Conservation (phyloP, 2,329 filamentous ascomycete genomes). For the Xylaria sp. region DNA sequence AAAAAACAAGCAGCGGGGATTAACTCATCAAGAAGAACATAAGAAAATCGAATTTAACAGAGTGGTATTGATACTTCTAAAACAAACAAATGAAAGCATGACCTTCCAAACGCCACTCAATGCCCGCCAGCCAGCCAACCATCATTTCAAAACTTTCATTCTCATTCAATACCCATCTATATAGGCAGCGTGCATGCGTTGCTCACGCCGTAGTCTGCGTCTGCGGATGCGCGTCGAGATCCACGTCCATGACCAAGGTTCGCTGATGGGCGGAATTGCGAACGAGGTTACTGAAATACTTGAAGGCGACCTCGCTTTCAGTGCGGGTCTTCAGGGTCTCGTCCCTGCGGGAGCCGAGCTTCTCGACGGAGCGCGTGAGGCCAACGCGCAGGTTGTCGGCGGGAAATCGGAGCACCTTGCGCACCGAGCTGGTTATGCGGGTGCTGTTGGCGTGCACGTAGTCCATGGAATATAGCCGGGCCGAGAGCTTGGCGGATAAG, state of each 20-base stretch:
- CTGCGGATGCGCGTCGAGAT: conserved; percentile 64
- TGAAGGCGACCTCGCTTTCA: conserved; percentile 86
- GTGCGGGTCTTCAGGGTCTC: conserved; percentile 82
- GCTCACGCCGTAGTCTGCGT: conserved; percentile 31
- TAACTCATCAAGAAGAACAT: neutral
- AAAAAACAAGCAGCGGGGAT: neutral
- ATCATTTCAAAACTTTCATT: no score
- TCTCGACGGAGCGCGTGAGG: conserved; percentile 85
- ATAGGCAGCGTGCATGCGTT: neutral
- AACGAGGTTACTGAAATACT: conserved; percentile 90
- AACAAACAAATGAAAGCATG: conserved; percentile 3
- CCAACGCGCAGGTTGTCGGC: conserved; percentile 86
- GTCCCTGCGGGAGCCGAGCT: conserved; percentile 79
- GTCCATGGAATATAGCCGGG: conserved; percentile 82
- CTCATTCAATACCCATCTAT: no score
- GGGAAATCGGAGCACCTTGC: conserved; percentile 87
- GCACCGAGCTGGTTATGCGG: conserved; percentile 85
- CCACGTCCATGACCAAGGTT: conserved; percentile 60
- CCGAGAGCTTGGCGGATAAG: conserved; percentile 83
- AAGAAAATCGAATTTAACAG: conserved; percentile 22
- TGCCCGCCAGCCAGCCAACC: conserved; percentile 7
- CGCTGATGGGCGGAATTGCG: conserved; percentile 68
- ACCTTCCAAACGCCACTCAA: conserved; percentile 33
- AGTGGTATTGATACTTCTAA: conserved; percentile 34
- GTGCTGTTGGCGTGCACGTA: conserved; percentile 90